Conservation (phyloP, 2,329 filamentous ascomycete genomes). For the Cadophora sp. region DNA sequence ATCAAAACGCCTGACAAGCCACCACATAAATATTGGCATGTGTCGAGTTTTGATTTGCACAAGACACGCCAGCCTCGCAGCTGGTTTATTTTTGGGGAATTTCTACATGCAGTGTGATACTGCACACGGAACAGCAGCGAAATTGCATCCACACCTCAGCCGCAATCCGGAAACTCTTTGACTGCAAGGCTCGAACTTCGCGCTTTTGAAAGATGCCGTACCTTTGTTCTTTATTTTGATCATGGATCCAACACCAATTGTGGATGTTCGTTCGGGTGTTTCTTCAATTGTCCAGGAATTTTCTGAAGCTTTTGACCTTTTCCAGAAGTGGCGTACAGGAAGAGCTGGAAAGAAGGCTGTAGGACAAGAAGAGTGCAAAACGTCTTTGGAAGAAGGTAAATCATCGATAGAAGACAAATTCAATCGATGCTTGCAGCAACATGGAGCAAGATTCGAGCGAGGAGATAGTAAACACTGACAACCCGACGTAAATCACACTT, state of each 20-base stretch:
- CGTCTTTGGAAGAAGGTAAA: conserved; percentile 24
- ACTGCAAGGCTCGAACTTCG: conserved; percentile 3
- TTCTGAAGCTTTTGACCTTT: conserved; percentile 23
- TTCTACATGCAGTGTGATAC: conserved; percentile 9
- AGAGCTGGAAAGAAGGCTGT: conserved; percentile 30
- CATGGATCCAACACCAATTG: conserved; percentile 26
- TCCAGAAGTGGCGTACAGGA: conserved; percentile 29
- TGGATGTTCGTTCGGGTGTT: conserved; percentile 22
- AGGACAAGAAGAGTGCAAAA: conserved; percentile 30
- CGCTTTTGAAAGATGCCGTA: neutral
- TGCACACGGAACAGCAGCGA: conserved; percentile 7
- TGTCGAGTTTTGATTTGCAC: conserved; percentile 6
- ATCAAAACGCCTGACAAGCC: neutral
- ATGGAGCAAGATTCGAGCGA: conserved; percentile 29
- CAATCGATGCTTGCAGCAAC: conserved; percentile 13
- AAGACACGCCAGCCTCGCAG: conserved; percentile 5
- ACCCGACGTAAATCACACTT: neutral
- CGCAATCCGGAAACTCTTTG: neutral
- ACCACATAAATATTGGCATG: neutral
- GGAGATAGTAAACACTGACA: conserved; percentile 28
- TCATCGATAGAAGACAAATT: conserved; percentile 22
- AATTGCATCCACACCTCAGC: conserved; percentile 14
- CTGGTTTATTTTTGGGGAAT: conserved; percentile 11
- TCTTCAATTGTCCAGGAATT: conserved; percentile 27
- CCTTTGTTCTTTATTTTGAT: neutral